Evolutionary conservation across 1,139 yeast species (phyloP).

Genomic region (Wickerhamomyces sp.): DNA sequence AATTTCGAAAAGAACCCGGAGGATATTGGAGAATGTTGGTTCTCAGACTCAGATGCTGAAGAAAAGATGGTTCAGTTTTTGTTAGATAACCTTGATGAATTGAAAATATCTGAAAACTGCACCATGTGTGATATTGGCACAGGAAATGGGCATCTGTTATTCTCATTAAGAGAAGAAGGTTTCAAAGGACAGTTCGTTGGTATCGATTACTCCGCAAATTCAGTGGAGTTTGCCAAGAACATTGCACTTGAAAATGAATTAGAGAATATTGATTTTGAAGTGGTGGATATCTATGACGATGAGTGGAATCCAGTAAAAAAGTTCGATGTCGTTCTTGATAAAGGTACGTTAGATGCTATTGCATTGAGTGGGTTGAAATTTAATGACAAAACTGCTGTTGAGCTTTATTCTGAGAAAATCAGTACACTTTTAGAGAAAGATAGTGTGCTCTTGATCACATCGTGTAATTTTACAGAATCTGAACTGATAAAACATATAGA

Average conservation of each 20-base stretch:
- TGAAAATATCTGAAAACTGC: slow-evolving; percentile 25
- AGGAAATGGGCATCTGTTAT: slow-evolving; percentile 88
- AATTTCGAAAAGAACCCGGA: slow-evolving; percentile 69
- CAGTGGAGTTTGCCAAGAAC: slow-evolving; percentile 65
- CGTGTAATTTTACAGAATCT: slow-evolving; percentile 88
- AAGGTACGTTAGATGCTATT: slow-evolving; percentile 95
- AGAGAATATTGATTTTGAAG: slow-evolving; percentile 32
- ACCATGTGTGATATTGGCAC: slow-evolving; percentile 81
- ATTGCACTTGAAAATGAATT: slow-evolving; percentile 42
- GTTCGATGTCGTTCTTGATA: slow-evolving; percentile 79
- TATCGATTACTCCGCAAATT: slow-evolving; percentile 77
- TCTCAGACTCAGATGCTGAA: slow-evolving; percentile 90
- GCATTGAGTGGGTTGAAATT: slow-evolving; percentile 66
- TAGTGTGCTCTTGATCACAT: slow-evolving; percentile 72
- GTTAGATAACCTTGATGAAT: slow-evolving; percentile 34
- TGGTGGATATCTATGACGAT: slow-evolving; percentile 39
- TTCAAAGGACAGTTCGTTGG: slow-evolving; percentile 54
- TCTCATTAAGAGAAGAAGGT: slow-evolving; percentile 61
- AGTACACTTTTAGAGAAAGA: slow-evolving; percentile 46
- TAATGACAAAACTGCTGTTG: slow-evolving; percentile 34
- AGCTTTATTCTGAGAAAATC: slow-evolving; percentile 62
- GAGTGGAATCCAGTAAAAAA: slow-evolving; percentile 19
- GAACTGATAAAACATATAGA: slow-evolving; percentile 60
- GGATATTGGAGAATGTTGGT: slow-evolving; percentile 97
- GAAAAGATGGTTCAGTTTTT: slow-evolving; percentile 69